These are phyloP conservation scores for Anaeramoeba flamelloides DNA, from an alignment of 78 protist species.

Conservation along the genomic window DNA sequence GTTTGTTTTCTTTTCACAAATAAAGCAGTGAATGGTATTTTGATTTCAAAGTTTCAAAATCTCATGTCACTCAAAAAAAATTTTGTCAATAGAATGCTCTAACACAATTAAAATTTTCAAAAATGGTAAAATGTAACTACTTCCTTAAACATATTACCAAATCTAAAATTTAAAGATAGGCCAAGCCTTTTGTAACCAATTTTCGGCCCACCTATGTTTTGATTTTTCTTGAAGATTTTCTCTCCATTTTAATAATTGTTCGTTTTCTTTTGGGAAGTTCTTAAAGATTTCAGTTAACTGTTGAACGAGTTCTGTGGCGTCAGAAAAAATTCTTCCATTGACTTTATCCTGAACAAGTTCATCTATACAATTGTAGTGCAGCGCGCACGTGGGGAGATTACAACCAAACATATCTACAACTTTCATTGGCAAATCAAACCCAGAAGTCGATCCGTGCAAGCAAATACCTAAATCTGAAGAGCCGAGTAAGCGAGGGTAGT, in stretches of 20 bases:
- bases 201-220: not conserved
- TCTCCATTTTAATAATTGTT: not conserved
- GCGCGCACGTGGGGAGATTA: constrained; percentile 69
- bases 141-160: no score
- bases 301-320: not conserved
- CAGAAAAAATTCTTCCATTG: constrained; percentile 18
- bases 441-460: constrained; percentile 70
- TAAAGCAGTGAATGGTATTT: no score
- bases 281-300: constrained; percentile 3
- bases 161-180: no score
- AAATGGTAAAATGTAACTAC: no score
- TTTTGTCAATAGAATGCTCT: no score
- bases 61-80: no score
- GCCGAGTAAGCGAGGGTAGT: constrained; percentile 27
- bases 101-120: no score
- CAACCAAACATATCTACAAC: constrained; percentile 86
- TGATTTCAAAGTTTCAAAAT: no score
- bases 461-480: constrained; percentile 65
- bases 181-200: no score
- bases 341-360: constrained; percentile 24
- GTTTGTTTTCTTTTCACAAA: no score
- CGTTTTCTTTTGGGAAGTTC: not conserved
- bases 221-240: not conserved
- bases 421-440: constrained; percentile 93
- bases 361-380: constrained; percentile 26